Evolutionary conservation across 1,284 basidiomycete genomes (phyloP).

Genomic region (Microstroma glucosiphilum): DNA sequence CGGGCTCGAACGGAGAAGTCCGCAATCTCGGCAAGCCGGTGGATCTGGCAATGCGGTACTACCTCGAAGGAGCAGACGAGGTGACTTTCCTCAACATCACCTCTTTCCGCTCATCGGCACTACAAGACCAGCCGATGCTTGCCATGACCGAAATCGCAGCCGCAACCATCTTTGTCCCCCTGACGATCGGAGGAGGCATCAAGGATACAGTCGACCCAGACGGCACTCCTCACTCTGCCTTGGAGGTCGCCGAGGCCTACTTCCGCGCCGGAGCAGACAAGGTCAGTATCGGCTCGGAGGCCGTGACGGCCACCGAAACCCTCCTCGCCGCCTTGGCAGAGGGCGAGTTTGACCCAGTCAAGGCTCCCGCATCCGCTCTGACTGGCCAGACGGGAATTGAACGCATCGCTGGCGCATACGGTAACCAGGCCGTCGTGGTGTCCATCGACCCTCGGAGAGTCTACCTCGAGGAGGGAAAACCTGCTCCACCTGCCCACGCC

Average conservation of each 20-base stretch:
- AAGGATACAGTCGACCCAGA: slow-evolving; percentile 94
- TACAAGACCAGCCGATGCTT: slow-evolving; percentile 96
- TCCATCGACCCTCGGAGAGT: slow-evolving; percentile 89
- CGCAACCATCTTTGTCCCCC: slow-evolving; percentile 87
- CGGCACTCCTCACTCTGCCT: slow-evolving; percentile 74
- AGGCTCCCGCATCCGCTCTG: slow-evolving; percentile 43
- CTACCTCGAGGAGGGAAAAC: slow-evolving; percentile 63
- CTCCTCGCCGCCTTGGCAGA: slow-evolving; percentile 52
- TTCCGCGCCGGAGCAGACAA: slow-evolving; percentile 96
- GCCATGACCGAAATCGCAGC: slow-evolving; percentile 86
- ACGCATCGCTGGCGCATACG: slow-evolving; percentile 82
- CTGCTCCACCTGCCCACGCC: slow-evolving; percentile 53
- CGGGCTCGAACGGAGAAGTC: slow-evolving; percentile 54
- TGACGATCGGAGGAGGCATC: slow-evolving; percentile 97
- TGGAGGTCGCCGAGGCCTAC: slow-evolving; percentile 92
- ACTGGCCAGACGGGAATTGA: slow-evolving; percentile 71
- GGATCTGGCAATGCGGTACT: slow-evolving; percentile 80
- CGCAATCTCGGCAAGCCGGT: slow-evolving; percentile 98
- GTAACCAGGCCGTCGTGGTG: slow-evolving; percentile 95
- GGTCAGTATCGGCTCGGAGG: slow-evolving; percentile 91
- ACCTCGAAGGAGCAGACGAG: slow-evolving; percentile 85
- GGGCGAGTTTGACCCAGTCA: slow-evolving; percentile 55
- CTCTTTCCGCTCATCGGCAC: slow-evolving; percentile 90
- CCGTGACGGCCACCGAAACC: slow-evolving; percentile 85
- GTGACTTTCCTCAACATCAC: slow-evolving; percentile 98